These are phyloP conservation scores for Stephania yunnanensis DNA, from an alignment of 164 flowering plant genomes.

Conservation along the genomic window DNA sequence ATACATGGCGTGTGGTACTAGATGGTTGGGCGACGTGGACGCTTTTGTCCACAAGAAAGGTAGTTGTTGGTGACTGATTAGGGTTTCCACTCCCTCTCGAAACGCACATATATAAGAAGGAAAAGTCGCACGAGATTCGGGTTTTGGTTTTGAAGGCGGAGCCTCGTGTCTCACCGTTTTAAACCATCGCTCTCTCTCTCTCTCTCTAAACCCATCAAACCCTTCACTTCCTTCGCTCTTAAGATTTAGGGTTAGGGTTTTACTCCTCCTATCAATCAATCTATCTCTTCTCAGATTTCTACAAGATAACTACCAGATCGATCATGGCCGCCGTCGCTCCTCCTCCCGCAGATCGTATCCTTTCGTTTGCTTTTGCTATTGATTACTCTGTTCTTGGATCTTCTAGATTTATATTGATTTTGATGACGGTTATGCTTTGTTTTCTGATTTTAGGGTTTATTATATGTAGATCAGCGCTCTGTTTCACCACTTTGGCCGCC, in stretches of 20 bases:
- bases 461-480: not conserved
- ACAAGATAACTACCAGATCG: constrained; percentile 5
- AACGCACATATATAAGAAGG: too few species aligned
- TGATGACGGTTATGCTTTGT: not conserved
- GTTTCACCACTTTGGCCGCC: not conserved
- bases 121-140: too few species aligned
- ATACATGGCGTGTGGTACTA: too few species aligned
- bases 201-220: too few species aligned
- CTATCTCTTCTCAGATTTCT: not conserved
- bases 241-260: not conserved
- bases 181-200: too few species aligned
- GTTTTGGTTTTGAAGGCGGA: too few species aligned
- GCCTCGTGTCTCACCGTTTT: too few species aligned
- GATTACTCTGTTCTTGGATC: not conserved
- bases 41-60: too few species aligned
- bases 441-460: not conserved
- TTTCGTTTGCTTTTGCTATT: constrained; percentile 1
- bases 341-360: constrained; percentile 43
- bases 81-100: too few species aligned
- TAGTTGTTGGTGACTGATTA: too few species aligned
- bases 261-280: not conserved
- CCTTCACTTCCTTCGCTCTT: too few species aligned
- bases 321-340: constrained; percentile 33
- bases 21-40: too few species aligned
- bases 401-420: not conserved